Evolutionary conservation across 768 basidiomycete species (phyloP).

Genomic region (Leucosporidium creatinivorum): DNA sequence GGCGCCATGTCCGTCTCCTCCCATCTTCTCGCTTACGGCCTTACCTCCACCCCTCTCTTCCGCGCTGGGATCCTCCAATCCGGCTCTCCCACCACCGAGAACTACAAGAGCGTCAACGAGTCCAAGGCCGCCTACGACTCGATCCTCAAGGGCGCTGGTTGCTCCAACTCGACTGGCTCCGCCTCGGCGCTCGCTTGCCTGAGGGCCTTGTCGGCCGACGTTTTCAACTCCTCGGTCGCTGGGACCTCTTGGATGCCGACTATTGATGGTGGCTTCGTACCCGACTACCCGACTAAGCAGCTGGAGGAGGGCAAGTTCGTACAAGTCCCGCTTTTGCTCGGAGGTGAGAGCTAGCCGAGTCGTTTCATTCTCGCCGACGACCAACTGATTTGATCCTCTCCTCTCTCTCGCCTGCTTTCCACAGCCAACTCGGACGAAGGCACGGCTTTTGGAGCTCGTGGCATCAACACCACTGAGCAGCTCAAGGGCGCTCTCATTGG

Average conservation of each 20-base stretch:
- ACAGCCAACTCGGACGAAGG: conserved; percentile 25
- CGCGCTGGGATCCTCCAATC: conserved; percentile 25
- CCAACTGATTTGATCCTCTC: background rate
- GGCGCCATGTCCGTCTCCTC: conserved; percentile 16
- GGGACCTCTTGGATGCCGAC: conserved; percentile 12
- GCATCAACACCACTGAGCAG: conserved; percentile 14
- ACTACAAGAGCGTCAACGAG: background rate
- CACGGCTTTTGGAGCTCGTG: conserved; percentile 6
- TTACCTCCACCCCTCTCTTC: conserved; percentile 20
- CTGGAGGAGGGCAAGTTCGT: conserved; percentile 13
- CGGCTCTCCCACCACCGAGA: conserved; percentile 2
- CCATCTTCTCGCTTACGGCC: conserved; percentile 20
- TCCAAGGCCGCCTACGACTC: background rate
- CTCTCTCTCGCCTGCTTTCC: too few relatives aligned
- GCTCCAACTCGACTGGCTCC: background rate
- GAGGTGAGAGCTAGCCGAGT: background rate
- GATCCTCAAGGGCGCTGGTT: conserved; percentile 19
- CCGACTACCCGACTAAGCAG: background rate
- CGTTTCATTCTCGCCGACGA: too few relatives aligned
- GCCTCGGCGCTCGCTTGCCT: conserved; percentile 21
- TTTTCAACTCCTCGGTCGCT: conserved; percentile 21
- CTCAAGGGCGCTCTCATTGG: conserved; percentile 6
- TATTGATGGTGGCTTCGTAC: conserved; percentile 24
- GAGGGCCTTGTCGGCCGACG: conserved; percentile 14
- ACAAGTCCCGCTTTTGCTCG: conserved; percentile 28